Evolutionary conservation across 2,329 filamentous ascomycete species (phyloP).

Genomic region (Amylocarpus encephaloides): DNA sequence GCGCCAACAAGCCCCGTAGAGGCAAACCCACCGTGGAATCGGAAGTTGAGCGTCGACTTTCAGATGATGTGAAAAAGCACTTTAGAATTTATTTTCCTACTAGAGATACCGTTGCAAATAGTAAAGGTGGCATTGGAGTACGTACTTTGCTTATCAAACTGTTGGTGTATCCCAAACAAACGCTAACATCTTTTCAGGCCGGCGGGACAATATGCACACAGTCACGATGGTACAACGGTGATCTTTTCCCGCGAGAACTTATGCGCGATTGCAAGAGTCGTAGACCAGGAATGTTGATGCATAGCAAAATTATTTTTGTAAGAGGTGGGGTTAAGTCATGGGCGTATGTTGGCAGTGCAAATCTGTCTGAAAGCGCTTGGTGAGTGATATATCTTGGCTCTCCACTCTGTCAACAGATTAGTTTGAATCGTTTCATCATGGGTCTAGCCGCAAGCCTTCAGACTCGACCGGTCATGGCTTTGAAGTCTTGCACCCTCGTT

Average conservation of each 20-base stretch:
- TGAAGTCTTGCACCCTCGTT: background rate
- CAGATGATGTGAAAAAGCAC: conserved; percentile 36
- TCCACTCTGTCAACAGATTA: no score
- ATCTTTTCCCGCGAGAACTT: conserved; percentile 63
- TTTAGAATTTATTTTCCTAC: conserved; percentile 81
- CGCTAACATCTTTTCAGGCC: conserved; percentile 34
- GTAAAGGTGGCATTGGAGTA: conserved; percentile 55
- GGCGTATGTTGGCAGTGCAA: conserved; percentile 85
- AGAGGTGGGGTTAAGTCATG: conserved; percentile 48
- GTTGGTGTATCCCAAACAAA: background rate
- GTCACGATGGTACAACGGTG: conserved; percentile 59
- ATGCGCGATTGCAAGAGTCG: conserved; percentile 71
- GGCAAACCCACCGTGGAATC: conserved; percentile 12
- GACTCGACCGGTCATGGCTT: background rate
- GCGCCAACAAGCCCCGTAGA: conserved; percentile 25
- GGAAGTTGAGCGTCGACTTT: conserved; percentile 18
- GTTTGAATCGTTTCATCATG: background rate
- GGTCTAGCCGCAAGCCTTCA: background rate
- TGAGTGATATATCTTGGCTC: conserved; percentile 37
- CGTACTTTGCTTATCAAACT: background rate
- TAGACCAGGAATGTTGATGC: conserved; percentile 69
- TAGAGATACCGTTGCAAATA: conserved; percentile 57
- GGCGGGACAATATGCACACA: conserved; percentile 82
- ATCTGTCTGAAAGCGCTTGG: conserved; percentile 91
- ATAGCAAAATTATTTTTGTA: conserved; percentile 70